These are phyloP conservation scores for Primulina eburnea DNA, from an alignment of 257 asterid genomes.

Conservation along the genomic window DNA sequence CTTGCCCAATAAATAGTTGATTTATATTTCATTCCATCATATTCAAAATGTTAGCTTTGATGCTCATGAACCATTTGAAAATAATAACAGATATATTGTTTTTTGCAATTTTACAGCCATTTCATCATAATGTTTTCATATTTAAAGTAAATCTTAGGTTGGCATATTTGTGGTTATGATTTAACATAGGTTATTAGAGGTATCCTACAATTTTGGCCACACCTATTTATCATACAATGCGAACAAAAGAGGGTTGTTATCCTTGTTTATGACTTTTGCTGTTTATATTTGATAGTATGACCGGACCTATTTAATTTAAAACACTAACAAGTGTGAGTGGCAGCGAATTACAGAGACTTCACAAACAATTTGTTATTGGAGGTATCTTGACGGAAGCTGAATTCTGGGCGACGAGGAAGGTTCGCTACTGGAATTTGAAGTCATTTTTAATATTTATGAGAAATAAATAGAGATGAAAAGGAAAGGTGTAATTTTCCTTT, in stretches of 20 bases:
- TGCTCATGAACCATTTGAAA: too few species aligned
- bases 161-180: neutral
- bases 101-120: too few species aligned
- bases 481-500: neutral
- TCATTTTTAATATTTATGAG: neutral
- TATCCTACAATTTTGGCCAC: neutral
- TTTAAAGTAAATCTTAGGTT: neutral
- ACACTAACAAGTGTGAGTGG: slow-evolving; percentile 49
- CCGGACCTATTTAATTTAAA: slow-evolving; percentile 22
- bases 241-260: slow-evolving; percentile 16
- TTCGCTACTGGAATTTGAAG: slow-evolving; percentile 37
- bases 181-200: neutral
- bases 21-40: too few species aligned
- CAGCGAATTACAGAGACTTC: slow-evolving; percentile 91
- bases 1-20: neutral
- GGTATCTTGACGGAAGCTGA: slow-evolving; percentile 85
- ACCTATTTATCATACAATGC: neutral
- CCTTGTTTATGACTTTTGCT: slow-evolving; percentile 15
- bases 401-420: slow-evolving; percentile 98
- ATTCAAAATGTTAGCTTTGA: too few species aligned
- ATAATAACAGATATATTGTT: too few species aligned
- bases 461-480: slow-evolving; percentile 10
- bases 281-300: slow-evolving; percentile 24
- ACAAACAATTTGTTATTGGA: slow-evolving; percentile 81
- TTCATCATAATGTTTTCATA: too few species aligned